Evolutionary conservation across 2,329 filamentous ascomycete species (phyloP).

Genomic region (Capronia epimyces): DNA sequence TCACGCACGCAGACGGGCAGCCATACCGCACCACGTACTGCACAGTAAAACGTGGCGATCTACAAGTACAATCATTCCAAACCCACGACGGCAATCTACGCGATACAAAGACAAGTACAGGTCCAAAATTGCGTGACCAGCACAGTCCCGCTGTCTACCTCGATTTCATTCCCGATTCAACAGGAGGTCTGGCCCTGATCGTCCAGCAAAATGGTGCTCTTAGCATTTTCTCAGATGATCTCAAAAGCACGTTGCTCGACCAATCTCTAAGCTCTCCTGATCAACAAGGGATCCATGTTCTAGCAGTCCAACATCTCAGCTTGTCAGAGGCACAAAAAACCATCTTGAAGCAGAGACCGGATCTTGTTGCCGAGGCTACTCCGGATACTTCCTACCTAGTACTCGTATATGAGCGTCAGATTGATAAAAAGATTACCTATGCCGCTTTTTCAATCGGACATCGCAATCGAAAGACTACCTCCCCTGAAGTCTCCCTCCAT

Average conservation of each 20-base stretch:
- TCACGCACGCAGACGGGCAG: slow-evolving; percentile 45
- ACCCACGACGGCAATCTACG: slow-evolving; percentile 40
- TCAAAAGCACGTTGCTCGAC: slow-evolving; percentile 5
- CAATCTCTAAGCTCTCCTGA: slow-evolving; percentile 10
- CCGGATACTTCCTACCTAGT: slow-evolving; percentile 12
- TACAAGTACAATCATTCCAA: slow-evolving; percentile 50
- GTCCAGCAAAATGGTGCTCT: slow-evolving; percentile 43
- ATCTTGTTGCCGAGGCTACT: slow-evolving; percentile 20
- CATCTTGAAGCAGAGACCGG: slow-evolving; percentile 28
- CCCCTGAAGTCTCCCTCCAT: slow-evolving; percentile 35
- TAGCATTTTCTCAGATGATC: slow-evolving; percentile 37
- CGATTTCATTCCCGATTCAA: slow-evolving; percentile 26
- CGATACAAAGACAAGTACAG: slow-evolving; percentile 23
- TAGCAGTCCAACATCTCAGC: slow-evolving; percentile 24
- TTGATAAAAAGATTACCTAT: slow-evolving; percentile 34
- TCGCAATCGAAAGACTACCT: slow-evolving; percentile 25
- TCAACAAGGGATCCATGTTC: slow-evolving; percentile 13
- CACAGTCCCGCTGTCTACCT: slow-evolving; percentile 37
- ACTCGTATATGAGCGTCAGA: slow-evolving; percentile 7
- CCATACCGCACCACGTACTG: slow-evolving; percentile 53
- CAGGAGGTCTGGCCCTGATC: slow-evolving; percentile 32
- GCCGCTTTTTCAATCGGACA: slow-evolving; percentile 33
- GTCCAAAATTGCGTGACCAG: slow-evolving; percentile 35
- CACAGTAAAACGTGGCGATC: slow-evolving; percentile 45
- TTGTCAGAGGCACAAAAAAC: slow-evolving; percentile 26